Base-by-base conservation (phyloP, 2,329 filamentous ascomycete species). In the Ampelomyces quisqualis region DNA sequence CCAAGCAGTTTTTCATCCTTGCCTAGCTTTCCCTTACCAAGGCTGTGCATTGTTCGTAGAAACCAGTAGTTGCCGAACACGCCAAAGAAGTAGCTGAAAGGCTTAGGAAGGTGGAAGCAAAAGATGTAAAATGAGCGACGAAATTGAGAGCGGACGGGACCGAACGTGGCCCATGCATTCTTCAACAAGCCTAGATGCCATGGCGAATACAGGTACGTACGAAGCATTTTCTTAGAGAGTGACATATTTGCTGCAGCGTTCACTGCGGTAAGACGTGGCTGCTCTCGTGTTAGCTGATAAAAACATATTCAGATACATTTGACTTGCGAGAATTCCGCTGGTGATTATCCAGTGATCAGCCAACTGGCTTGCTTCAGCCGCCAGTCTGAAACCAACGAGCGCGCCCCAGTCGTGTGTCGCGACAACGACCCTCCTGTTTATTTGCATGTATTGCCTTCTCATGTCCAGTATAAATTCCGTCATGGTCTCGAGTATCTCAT, bases 321-420 rank as follows among this genome's bases (percentile, higher is more conserved):
- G 23, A 64, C 75, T 51, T 70, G 80, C 77, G 51, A 78, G 69
- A 8, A 77, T 68, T 2, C 72, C 75, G 52, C 79, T 79, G 17
- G 71, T 71, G 26, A 80, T 58, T 24, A 82, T 73, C 53, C 77
- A 79, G 27, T 77, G 71, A 60, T 81, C 75, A 7, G 78, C 76
- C 32, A 82, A 58, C 37, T 73, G 69, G 14, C 73, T 70, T 19
- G 79, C 79, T 53, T 82, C 79, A n/a, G 75, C 68, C n/a, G 79
- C 79, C 29, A 82, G 71, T 30, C 79, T 70, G 50, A 73, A 77
- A 3, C 70, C 71, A 13, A 82, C 55, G 7, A 77, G 55, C 39
- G 72, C 74, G 11, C 77, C 77, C 77, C 77, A 80, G 45, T 80
- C 77, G 61, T 80, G 77, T 4, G 64, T 72, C 22, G 78, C 74